These are phyloP conservation scores for Oryza brachyantha DNA, from an alignment of 176 grass and related monocot genomes.

Conservation along the genomic window DNA sequence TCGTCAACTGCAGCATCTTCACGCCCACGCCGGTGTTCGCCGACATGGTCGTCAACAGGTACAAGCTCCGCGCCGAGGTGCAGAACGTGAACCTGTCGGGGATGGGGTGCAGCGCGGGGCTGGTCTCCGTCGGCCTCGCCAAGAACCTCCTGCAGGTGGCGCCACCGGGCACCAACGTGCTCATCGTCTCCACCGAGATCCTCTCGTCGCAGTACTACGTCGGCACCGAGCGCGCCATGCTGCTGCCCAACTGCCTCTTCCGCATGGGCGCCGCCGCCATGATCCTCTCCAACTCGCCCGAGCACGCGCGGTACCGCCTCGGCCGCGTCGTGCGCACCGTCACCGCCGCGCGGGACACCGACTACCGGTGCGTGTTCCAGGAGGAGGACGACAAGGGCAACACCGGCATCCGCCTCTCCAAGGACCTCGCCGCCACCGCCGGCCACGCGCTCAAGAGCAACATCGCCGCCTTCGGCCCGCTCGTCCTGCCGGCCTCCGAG, in stretches of 20 bases:
- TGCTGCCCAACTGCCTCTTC: slow-evolving; percentile 59
- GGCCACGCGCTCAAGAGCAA: slow-evolving; percentile 40
- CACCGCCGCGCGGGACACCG: slow-evolving; percentile 28
- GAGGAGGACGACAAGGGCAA: slow-evolving; percentile 51
- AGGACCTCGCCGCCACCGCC: slow-evolving; percentile 44
- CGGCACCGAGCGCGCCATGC: slow-evolving; percentile 46
- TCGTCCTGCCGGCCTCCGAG: slow-evolving; percentile 44
- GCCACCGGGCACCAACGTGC: slow-evolving; percentile 11
- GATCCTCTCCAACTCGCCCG: slow-evolving; percentile 33
- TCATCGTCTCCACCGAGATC: slow-evolving; percentile 55
- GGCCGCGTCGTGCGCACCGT: slow-evolving; percentile 19
- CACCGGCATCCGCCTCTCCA: slow-evolving; percentile 45
- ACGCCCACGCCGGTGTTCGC: slow-evolving; percentile 47
- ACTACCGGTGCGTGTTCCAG: slow-evolving; percentile 46
- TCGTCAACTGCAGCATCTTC: slow-evolving; percentile 62
- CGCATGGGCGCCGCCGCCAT: slow-evolving; percentile 51
- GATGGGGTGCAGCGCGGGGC: slow-evolving; percentile 48
- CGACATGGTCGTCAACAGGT: slow-evolving; percentile 47
- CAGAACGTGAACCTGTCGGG: slow-evolving; percentile 52
- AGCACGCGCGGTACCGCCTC: slow-evolving; percentile 23
- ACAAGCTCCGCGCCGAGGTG: slow-evolving; percentile 45
- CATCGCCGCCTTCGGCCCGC: slow-evolving; percentile 31
- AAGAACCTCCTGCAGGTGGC: slow-evolving; percentile 40
- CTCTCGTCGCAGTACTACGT: slow-evolving; percentile 50
- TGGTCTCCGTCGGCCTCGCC: slow-evolving; percentile 50